These are phyloP conservation scores for Sugiyamaella sp. DNA, from an alignment of 1,139 yeast genomes.

Conservation along the genomic window DNA sequence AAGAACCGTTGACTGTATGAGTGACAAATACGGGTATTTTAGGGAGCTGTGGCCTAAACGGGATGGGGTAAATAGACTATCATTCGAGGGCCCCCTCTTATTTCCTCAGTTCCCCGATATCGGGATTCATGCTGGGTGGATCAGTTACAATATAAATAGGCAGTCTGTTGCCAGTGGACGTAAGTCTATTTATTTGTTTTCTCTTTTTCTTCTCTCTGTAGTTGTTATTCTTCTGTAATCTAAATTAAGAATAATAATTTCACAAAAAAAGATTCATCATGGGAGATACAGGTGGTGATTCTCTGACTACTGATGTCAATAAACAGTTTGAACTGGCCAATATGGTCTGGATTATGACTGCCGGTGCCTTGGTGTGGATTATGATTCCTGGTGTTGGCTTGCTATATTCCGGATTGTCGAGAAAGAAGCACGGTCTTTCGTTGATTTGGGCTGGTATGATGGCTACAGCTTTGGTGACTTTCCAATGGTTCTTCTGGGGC, in stretches of 20 bases:
- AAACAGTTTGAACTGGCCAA: conserved; percentile 67
- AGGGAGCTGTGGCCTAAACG: neutral
- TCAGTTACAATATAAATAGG: conserved; percentile 2
- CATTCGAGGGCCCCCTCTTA: neutral
- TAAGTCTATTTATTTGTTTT: neutral
- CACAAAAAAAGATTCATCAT: neutral
- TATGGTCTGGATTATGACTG: conserved; percentile 85
- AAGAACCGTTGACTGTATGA: neutral
- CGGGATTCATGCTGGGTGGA: too few species aligned
- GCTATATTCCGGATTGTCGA: conserved; percentile 84
- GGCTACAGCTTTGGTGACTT: conserved; percentile 77
- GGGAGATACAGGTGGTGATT: conserved; percentile 64
- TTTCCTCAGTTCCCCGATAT: neutral
- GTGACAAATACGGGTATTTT: conserved; percentile 7
- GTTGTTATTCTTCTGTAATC: conserved; percentile 2
- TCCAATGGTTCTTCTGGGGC: conserved; percentile 99
- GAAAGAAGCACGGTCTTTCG: conserved; percentile 91
- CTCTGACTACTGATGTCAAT: conserved; percentile 72
- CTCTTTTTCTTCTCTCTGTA: conserved; percentile 4
- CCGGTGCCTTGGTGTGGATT: conserved; percentile 82
- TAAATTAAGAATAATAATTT: neutral
- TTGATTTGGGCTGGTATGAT: conserved; percentile 92
- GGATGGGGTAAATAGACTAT: conserved; percentile 5
- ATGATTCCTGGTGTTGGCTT: conserved; percentile 96
- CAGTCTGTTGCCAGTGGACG: neutral